Evolutionary conservation across 2,329 filamentous ascomycete species (phyloP), one percentile per base, ranked within the genome.

Genomic region (Aureobasidium subglaciale): DNA sequence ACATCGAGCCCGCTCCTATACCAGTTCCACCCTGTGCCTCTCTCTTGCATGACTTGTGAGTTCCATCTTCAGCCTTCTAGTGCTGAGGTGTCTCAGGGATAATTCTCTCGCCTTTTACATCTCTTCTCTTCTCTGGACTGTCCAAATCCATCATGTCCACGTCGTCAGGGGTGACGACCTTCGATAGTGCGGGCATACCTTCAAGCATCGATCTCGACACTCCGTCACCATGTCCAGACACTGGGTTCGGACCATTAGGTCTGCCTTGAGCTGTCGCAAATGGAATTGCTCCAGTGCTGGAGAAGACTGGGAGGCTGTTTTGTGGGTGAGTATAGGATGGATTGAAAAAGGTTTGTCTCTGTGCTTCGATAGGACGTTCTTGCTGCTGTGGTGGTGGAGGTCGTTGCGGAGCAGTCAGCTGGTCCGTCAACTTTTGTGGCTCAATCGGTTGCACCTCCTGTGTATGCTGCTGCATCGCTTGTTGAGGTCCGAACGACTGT

Each of bases 261-360:
- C 49, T 41, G 10, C n/a, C 9, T 18, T 16, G 15, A 9, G 37
- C 7, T 24, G 58, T 38, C 13, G 60, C 65, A 42, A 68, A 69
- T 1, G 68, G 68, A 30, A 68, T 69, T 1, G 59, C 54, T 7
- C 68, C 65, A 6, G 64, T 69, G 55, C 63, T 65, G 20, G 20
- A 54, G n/a, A 59, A 60, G 7, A 48, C 45, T 15, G 59, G 59
- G 4, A 58, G 45, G 25, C 30, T 57, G 24, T 48, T 45, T 4
- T 52, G 41, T 7, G 42, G 16, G n/a, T 58, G 56, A 7, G 49
- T 29, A 8, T 52, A 52, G 10, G 49, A 41, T 8, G 49, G 49
- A 15, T 53, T 53, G 37, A 42, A 42, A 2, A 53, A 53, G 16
- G 29, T 10, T 11, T 53, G 48, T 5, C n/a, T 25, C 34, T 32